Evolutionary conservation across 2,329 filamentous ascomycete species (phyloP).

Genomic region (Aspergillus sp.): DNA sequence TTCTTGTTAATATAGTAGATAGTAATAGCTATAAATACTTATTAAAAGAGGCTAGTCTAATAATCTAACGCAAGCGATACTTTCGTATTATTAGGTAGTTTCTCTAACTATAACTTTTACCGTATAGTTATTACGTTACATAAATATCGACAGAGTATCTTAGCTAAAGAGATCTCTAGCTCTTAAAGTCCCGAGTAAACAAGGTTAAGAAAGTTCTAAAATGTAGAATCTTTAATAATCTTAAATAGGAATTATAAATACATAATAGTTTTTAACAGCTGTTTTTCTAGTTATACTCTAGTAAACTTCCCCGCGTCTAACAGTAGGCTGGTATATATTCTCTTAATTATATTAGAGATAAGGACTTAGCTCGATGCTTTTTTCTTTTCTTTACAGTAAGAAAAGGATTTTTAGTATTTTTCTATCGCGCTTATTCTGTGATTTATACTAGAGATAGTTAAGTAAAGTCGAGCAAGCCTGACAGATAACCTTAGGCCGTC

Average conservation of each 20-base stretch:
- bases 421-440: neutral
- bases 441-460: neutral
- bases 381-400: neutral
- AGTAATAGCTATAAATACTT: constrained; percentile 1
- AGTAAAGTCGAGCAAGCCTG: too few species aligned
- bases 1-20: neutral
- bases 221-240: neutral
- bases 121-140: neutral
- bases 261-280: neutral
- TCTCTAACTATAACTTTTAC: neutral
- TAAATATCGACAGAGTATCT: neutral
- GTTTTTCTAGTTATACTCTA: neutral
- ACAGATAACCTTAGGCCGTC: too few species aligned
- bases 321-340: neutral
- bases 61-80: neutral
- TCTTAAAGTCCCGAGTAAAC: neutral
- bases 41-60: neutral
- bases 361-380: neutral
- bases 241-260: neutral
- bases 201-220: neutral
- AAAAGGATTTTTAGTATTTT: neutral
- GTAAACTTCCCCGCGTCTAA: neutral
- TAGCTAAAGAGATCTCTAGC: neutral
- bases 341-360: neutral
- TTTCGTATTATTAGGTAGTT: neutral